Evolutionary conservation across 164 flowering plant species (phyloP).

Genomic region (Sedum album): DNA sequence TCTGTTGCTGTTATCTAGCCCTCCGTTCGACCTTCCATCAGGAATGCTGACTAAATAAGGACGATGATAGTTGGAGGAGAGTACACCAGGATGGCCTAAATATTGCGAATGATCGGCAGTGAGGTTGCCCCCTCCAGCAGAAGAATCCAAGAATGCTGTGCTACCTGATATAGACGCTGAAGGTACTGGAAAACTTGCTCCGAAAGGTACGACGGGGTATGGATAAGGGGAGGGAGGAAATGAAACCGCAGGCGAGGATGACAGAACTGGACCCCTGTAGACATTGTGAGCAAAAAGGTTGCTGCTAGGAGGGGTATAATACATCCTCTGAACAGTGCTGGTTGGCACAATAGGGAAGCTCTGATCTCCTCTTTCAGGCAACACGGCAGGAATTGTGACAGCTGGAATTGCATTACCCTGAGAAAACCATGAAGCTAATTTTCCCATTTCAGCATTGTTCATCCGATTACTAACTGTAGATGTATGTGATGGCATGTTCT

Average conservation of each 20-base stretch:
- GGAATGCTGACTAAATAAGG: constrained; percentile 54
- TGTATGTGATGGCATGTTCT: constrained; percentile 25
- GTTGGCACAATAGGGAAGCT: constrained; percentile 38
- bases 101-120: constrained; percentile 39
- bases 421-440: constrained; percentile 54
- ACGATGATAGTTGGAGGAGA: constrained; percentile 55
- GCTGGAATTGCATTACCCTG: constrained; percentile 53
- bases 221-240: constrained; percentile 45
- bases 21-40: constrained; percentile 16
- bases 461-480: constrained; percentile 40
- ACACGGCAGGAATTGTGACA: constrained; percentile 41
- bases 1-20: constrained; percentile 44
- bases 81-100: constrained; percentile 38
- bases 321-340: constrained; percentile 43
- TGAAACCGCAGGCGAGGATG: constrained; percentile 66
- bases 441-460: constrained; percentile 41
- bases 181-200: constrained; percentile 51
- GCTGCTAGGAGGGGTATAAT: constrained; percentile 39
- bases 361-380: constrained; percentile 66
- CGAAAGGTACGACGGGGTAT: constrained; percentile 60
- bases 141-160: constrained; percentile 44
- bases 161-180: constrained; percentile 55
- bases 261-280: constrained; percentile 57
- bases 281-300: constrained; percentile 42
- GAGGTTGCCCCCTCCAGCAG: constrained; percentile 48